Percentiles rank a stretch among this genome's conserved stretches.
Evolutionary conservation across 1,139 yeast genomes (phyloP).

Genomic region (Saccharomyces hybrid): DNA sequence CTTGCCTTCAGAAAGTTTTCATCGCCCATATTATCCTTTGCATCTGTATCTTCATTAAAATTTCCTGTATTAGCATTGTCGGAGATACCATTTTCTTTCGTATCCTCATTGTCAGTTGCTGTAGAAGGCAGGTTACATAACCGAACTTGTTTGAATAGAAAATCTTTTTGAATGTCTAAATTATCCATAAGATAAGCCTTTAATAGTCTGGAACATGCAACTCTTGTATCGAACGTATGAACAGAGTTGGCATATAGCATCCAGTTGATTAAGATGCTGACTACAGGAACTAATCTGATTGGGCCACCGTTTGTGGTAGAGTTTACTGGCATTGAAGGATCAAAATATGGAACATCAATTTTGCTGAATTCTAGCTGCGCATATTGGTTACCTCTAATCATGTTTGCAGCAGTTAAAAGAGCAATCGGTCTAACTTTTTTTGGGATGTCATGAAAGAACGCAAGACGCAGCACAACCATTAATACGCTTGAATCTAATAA

Average conservation of each 20-base stretch:
- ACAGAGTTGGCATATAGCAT: constrained; percentile 69
- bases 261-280: constrained; percentile 76
- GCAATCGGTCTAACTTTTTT: constrained; percentile 59
- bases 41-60: not conserved
- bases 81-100: not conserved
- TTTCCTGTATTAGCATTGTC: constrained; percentile 3
- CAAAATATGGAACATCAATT: constrained; percentile 87
- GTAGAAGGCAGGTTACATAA: constrained; percentile 31
- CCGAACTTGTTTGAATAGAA: constrained; percentile 57
- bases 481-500: constrained; percentile 60
- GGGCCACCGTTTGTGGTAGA: constrained; percentile 18
- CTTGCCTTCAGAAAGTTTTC: constrained; percentile 32
- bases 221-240: constrained; percentile 73
- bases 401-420: constrained; percentile 66
- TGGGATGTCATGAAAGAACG: constrained; percentile 59
- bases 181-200: constrained; percentile 65
- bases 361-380: constrained; percentile 66
- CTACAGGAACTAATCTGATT: constrained; percentile 45
- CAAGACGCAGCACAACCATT: constrained; percentile 56
- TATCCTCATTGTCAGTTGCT: too few species aligned
- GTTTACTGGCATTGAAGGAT: constrained; percentile 57
- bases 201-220: constrained; percentile 59
- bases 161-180: constrained; percentile 49
- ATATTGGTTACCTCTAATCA: constrained; percentile 55
- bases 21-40: not conserved